phyloP scores from a whole-genome alignment of 2,329 filamentous ascomycete species.

The Rasamsonia emersonii region DNA sequence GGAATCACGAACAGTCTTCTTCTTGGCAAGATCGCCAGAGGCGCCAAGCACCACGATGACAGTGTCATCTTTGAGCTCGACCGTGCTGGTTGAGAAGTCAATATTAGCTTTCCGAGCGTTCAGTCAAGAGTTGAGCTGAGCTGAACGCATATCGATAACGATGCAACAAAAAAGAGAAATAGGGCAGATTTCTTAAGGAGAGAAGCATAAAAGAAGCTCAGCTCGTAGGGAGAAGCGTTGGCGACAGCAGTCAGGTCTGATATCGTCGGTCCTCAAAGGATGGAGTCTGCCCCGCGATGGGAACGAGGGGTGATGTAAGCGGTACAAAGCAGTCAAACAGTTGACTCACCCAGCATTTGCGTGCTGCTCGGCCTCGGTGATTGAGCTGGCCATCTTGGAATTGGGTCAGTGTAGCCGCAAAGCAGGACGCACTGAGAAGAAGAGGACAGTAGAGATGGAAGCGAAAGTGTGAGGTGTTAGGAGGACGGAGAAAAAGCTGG shows the following conservation, averaged over 20 bases:
- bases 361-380: slow-evolving; percentile 42
- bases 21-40: slow-evolving; percentile 96
- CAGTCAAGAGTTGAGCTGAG: no score
- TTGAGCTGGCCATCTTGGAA: slow-evolving; percentile 41
- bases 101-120: slow-evolving; percentile 23
- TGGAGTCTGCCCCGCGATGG: slow-evolving; percentile 3
- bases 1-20: slow-evolving; percentile 75
- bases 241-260: background rate
- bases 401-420: slow-evolving; percentile 4
- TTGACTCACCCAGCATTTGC: slow-evolving; percentile 45
- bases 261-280: no score
- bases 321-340: slow-evolving; percentile 12
- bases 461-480: slow-evolving; percentile 3
- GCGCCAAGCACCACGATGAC: slow-evolving; percentile 93
- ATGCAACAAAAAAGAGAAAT: no score
- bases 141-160: no score
- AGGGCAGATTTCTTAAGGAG: no score
- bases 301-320: slow-evolving; percentile 29
- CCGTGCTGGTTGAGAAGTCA: slow-evolving; percentile 50
- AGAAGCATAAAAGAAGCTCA: background rate
- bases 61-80: slow-evolving; percentile 98
- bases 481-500: slow-evolving; percentile 3
- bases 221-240: background rate
- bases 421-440: background rate
- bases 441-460: slow-evolving; percentile 1